Base-by-base conservation (phyloP, 2,329 filamentous ascomycete genomes). In the Aspergillus pseudotamarii region DNA sequence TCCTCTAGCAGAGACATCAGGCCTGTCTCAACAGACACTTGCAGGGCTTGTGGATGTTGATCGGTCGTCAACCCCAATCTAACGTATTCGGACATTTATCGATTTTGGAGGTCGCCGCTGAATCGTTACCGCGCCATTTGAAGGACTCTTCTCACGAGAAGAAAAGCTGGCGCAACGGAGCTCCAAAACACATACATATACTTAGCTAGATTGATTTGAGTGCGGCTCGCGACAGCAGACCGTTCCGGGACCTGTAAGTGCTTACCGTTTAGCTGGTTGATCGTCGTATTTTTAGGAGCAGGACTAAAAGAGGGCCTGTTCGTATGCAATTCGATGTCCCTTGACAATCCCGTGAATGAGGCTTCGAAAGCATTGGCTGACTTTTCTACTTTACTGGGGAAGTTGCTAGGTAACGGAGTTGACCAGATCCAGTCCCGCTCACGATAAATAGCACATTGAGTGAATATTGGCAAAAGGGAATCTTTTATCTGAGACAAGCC, bases 31-130 rank as follows among this genome's bases (percentile, higher is more conserved):
- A 71, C 69, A 69, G 64, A 66, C 72, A 68, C 74, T 74, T 74
- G 74, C 66, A 75, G 74, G 67, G 65, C 66, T 71, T 65, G 72
- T 71, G 68, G 46, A 60, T 66, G 67, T 51, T 32, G 26, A 30
- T 73, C 69, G 54, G 62, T 62, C 28, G 50, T 62, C 45, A 55
- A 26, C 48, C 6, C 9, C 32, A 21, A 23, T 45, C 46, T 53
- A 21, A 57, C 32, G 28, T 50, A 48, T 56, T n/a, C 32, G 16
- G 21, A 30, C 30, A 38, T 26, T 26, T 59, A 59, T 55, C 28
- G 12, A 12, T n/a, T 38, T 46, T 58, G 38, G 12, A 28, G 38
- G 14, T 32, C 36, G 30, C 32, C 48, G 43, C 21, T 19, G 16
- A 50, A 32, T 16, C 26, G n/a, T 19, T 38, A 9, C 11, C n/a